Evolutionary conservation across 108 stramenopile species (phyloP), one percentile per base, ranked within the genome.

Genomic region (Chaetoceros tenuissimus): DNA sequence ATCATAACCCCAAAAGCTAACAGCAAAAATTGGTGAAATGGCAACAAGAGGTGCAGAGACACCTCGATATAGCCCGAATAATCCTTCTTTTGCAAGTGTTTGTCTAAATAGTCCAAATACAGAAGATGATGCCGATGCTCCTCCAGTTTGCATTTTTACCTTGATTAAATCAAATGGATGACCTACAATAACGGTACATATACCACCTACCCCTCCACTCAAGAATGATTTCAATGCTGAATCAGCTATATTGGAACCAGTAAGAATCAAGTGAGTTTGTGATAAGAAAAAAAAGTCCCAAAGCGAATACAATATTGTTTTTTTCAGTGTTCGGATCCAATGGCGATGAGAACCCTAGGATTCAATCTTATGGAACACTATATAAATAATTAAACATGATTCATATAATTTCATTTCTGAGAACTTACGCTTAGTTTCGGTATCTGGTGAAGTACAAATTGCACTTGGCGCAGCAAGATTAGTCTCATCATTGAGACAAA

Each of bases 1-100:
- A 48, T 92, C 93, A 50, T 85, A 94, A 0, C 89, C 93, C 93
- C 93, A 95, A 63, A 95, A 95, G 26, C 64, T 70, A 19, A 87
- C 49, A 20, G 94, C 94, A 57, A 82, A 92, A 5, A 89, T 81
- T 3, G 94, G 90, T 22, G 83, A 62, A 7, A 87, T 72, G 21
- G 87, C 89, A 8, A 75, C 56, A 24, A 95, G 56, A 0, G 94
- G 94, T 1, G 90, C 87, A 0, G 81, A 74, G 24, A 95, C 80
- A 28, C 94, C 94, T 7, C 87, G 74, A 55, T 87, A 95, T 44
- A 92, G 57, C 0, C 94, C 94, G 0, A 70, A 64, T 21, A 81
- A 50, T 24, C 89, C 89, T 22, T 85, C 81, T 2, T 59, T 62
- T 19, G 26, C 52, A 21, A 95, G 54, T 0, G 87, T 90, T 46